Evolutionary conservation across 306 rosid species (phyloP).

Genomic region (Acacia crassicarpa): DNA sequence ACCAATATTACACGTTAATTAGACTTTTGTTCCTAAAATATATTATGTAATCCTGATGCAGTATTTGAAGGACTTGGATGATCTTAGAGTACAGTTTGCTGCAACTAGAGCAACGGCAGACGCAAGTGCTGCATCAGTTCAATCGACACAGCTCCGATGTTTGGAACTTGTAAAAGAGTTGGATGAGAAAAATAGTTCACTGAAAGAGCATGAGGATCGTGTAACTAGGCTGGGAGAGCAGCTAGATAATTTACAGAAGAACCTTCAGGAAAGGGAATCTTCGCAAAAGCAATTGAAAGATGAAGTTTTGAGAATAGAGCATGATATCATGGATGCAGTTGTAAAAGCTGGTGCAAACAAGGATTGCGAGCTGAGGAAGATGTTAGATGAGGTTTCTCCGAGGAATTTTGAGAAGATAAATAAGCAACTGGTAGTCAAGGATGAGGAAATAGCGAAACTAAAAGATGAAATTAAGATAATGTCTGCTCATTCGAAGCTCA

Average conservation of each 20-base stretch:
- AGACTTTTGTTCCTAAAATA: background rate
- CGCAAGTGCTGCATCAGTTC: conserved; percentile 85
- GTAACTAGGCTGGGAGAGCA: conserved; percentile 77
- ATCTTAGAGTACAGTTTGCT: conserved; percentile 65
- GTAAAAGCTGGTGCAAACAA: conserved; percentile 62
- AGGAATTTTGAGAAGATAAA: conserved; percentile 77
- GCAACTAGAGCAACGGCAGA: conserved; percentile 77
- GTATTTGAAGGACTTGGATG: conserved; percentile 80
- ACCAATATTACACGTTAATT: background rate
- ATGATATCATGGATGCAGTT: conserved; percentile 78
- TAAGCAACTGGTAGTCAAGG: conserved; percentile 68
- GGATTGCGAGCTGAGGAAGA: conserved; percentile 73
- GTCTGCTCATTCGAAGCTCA: conserved; percentile 88
- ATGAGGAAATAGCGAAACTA: conserved; percentile 70
- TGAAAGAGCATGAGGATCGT: conserved; percentile 79
- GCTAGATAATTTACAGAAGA: conserved; percentile 77
- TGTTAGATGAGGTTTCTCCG: conserved; percentile 84
- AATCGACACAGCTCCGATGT: conserved; percentile 76
- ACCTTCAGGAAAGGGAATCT: conserved; percentile 80
- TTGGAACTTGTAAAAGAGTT: conserved; percentile 69
- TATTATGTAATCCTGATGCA: conserved; percentile 41
- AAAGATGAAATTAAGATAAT: conserved; percentile 81
- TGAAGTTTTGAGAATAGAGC: conserved; percentile 79
- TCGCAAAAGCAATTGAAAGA: conserved; percentile 92
- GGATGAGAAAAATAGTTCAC: conserved; percentile 64